Base-by-base conservation (phyloP, 2,329 filamentous ascomycete genomes). In the Macrophomina phaseolina region DNA sequence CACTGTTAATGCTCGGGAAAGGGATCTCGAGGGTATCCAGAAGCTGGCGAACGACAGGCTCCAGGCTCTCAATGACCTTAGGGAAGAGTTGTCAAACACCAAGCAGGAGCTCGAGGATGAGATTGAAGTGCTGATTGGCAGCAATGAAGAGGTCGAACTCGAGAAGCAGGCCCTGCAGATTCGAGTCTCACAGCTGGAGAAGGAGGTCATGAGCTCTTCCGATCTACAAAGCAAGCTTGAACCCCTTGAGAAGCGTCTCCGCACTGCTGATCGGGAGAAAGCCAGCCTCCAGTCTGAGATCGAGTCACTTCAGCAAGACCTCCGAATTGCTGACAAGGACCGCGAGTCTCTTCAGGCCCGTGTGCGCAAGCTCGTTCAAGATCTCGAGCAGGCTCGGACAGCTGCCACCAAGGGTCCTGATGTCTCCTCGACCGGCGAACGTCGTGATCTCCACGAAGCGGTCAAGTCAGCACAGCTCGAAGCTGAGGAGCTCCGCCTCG, bases 401-500 rank as follows among this genome's bases (percentile, higher is more conserved):
- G 67, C 81, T 82, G 55, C 78, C 80, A 48, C 16, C 32, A 46
- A 45, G 49, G 77, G 79, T 3, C 69, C 66, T 63, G 73, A 81
- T 69, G 74, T 80, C 18, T 82, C 84, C 40, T 80, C 81, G 11
- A 79, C 80, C 56, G 85, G 85, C 65, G 86, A 89, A 73, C 84
- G 86, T 51, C 82, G 84, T 48, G 86, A 89, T 67, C 79, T 91
- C 23, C 86, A 89, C 69, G 81, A 84, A 63, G 83, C 87, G 76
- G 81, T 89, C 32, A 87, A 87, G 68, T 85, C 87, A 72, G 86
- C 86, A 23, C 88, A 90, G 76, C 81, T 87, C 12, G 86, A 90
- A 72, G 81, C 85, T 49, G 87, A 92, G 75, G 86, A 89, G 73
- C 23, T 73, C 64, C 40, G 70, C 69, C 9, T 70, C 73, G 14